phyloP scores from a whole-genome alignment of 345 rosid species.

The Litchi chinensis region DNA sequence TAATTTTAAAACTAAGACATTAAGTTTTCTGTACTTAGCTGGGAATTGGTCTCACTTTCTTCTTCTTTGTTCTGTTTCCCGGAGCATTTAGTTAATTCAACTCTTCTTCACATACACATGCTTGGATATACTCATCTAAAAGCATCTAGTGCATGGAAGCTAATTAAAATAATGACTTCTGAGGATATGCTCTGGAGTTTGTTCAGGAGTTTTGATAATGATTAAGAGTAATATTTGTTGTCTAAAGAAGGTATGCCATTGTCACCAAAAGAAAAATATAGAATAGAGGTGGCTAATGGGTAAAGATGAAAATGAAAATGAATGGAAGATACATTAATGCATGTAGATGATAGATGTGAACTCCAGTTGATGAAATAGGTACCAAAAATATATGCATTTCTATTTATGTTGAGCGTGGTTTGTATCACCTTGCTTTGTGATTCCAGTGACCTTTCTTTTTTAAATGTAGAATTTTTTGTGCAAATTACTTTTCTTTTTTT shows the following conservation, averaged over 20 bases:
- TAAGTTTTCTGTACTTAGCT: neutral
- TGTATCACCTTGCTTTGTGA: neutral
- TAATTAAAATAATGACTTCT: neutral
- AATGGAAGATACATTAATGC: neutral
- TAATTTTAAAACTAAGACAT: conserved; percentile 1
- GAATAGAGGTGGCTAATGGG: neutral
- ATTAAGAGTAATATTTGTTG: neutral
- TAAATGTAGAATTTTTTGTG: neutral
- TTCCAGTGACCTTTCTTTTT: neutral
- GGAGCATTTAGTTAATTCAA: neutral
- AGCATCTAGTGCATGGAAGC: neutral
- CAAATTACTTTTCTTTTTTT: conserved; percentile 23
- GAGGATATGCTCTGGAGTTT: neutral
- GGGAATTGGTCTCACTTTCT: neutral
- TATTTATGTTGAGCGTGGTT: conserved; percentile 3
- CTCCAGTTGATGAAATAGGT: neutral
- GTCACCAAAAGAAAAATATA: neutral
- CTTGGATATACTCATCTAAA: neutral
- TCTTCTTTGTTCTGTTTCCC: neutral
- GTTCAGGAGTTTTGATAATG: neutral
- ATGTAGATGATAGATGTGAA: neutral
- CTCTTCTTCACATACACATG: neutral
- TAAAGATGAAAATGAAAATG: neutral
- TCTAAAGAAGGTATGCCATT: neutral
- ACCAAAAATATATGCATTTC: neutral